A percentile compares a stretch with the other conserved stretches of the same genome.
Conservation (phyloP, 257 asterid species). For the Jacaranda copaia region DNA sequence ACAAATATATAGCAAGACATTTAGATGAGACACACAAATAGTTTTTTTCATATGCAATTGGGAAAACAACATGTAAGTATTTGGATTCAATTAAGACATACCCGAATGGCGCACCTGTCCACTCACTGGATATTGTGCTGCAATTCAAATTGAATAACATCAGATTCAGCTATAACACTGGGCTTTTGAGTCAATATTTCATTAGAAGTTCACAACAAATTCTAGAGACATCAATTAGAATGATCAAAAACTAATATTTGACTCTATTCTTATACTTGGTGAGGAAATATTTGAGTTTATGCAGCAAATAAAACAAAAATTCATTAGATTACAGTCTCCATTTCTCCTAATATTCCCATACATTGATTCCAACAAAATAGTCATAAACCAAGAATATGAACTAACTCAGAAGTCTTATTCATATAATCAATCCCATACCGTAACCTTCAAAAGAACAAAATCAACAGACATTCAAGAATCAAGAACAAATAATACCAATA, state of each 20-base stretch:
- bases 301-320: too few species aligned
- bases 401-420: conserved; percentile 3
- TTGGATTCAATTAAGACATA: conserved; percentile 43
- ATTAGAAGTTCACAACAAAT: conserved; percentile 6
- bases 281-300: too few species aligned
- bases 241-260: too few species aligned
- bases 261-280: too few species aligned
- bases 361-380: not conserved
- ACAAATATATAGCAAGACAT: not conserved
- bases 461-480: not conserved
- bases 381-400: not conserved
- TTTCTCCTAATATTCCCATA: not conserved
- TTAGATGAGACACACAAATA: not conserved
- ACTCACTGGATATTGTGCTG: conserved; percentile 84
- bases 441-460: conserved; percentile 7
- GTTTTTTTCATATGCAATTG: not conserved
- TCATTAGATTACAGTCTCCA: not conserved
- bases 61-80: conserved; percentile 15
- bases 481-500: not conserved
- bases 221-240: not conserved
- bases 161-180: conserved; percentile 27
- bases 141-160: conserved; percentile 35
- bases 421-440: not conserved
- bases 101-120: conserved; percentile 97
- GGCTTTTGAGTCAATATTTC: not conserved